A percentile compares a stretch with the other conserved stretches of the same genome.
phyloP scores from a whole-genome alignment of 805 yeast species.

The Naumovozyma dairenensis region DNA sequence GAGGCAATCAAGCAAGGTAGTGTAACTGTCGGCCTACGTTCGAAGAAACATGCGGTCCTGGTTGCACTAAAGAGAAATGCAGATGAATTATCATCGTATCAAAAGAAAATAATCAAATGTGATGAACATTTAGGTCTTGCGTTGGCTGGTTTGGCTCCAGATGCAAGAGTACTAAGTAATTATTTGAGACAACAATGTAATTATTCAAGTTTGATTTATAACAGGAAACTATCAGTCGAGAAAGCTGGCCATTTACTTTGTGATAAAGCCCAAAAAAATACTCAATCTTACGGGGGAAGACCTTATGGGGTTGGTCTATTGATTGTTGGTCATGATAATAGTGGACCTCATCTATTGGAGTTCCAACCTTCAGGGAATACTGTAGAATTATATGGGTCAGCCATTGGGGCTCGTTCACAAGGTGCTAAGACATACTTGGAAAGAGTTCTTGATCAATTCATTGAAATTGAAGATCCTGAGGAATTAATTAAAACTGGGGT shows the following conservation, averaged over 20 bases:
- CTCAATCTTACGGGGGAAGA: conserved; percentile 91
- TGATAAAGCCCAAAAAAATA: conserved; percentile 93
- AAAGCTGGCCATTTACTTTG: conserved; percentile 81
- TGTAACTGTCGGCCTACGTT: conserved; percentile 90
- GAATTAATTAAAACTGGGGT: conserved; percentile 78
- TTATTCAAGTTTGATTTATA: conserved; percentile 73
- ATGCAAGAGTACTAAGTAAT: conserved; percentile 87
- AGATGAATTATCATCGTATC: conserved; percentile 95
- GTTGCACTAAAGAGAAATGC: conserved; percentile 95
- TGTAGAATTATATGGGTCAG: conserved; percentile 83
- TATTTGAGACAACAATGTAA: conserved; percentile 86
- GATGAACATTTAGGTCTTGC: conserved; percentile 94
- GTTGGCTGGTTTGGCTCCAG: conserved; percentile 96
- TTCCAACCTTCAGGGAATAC: conserved; percentile 94
- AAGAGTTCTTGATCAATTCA: conserved; percentile 64
- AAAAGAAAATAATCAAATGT: conserved; percentile 81
- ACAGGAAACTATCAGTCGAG: conserved; percentile 74
- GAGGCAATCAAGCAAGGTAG: conserved; percentile 98
- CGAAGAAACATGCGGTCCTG: conserved; percentile 78
- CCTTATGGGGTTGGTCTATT: conserved; percentile 97
- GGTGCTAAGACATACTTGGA: conserved; percentile 96
- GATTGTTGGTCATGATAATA: conserved; percentile 82
- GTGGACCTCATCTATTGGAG: conserved; percentile 90
- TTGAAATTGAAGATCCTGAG: conserved; percentile 49
- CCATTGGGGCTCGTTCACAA: conserved; percentile 97